phyloP scores from a whole-genome alignment of 495 filamentous ascomycete species.

The Melanomma pulvis-pyrius region DNA sequence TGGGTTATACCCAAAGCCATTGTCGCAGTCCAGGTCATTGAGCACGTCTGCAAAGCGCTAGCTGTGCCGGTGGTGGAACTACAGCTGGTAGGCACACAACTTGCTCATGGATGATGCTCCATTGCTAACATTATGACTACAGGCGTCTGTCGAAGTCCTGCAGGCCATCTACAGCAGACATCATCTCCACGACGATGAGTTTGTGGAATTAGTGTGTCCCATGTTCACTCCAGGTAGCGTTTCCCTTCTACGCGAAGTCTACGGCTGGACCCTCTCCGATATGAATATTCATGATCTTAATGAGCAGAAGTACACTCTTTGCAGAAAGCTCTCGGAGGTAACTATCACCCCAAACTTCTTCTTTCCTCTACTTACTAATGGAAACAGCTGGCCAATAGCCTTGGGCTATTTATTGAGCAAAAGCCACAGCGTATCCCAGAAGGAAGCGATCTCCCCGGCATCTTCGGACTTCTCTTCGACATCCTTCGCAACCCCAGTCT shows the following conservation, averaged over 20 bases:
- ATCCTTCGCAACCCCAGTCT: slow-evolving; percentile 85
- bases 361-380: slow-evolving; percentile 15
- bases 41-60: slow-evolving; percentile 73
- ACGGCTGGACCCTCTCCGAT: slow-evolving; percentile 80
- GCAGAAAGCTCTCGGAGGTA: slow-evolving; percentile 93
- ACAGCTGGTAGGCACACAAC: slow-evolving; percentile 60
- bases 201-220: slow-evolving; percentile 72
- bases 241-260: slow-evolving; percentile 71
- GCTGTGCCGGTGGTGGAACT: slow-evolving; percentile 72
- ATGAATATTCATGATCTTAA: slow-evolving; percentile 68
- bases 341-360: slow-evolving; percentile 19
- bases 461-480: slow-evolving; percentile 76
- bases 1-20: slow-evolving; percentile 88
- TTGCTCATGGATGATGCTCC: not conserved
- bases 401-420: slow-evolving; percentile 81
- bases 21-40: slow-evolving; percentile 66
- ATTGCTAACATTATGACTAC: slow-evolving; percentile 37
- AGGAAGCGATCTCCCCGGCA: slow-evolving; percentile 69
- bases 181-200: slow-evolving; percentile 76
- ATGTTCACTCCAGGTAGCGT: slow-evolving; percentile 75
- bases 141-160: slow-evolving; percentile 83
- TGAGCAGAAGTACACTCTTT: slow-evolving; percentile 86
- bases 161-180: slow-evolving; percentile 78
- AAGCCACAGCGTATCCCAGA: slow-evolving; percentile 63
- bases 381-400: slow-evolving; percentile 73